These are phyloP conservation scores for Mycena amicta DNA, from an alignment of 768 basidiomycete genomes.

Conservation along the genomic window DNA sequence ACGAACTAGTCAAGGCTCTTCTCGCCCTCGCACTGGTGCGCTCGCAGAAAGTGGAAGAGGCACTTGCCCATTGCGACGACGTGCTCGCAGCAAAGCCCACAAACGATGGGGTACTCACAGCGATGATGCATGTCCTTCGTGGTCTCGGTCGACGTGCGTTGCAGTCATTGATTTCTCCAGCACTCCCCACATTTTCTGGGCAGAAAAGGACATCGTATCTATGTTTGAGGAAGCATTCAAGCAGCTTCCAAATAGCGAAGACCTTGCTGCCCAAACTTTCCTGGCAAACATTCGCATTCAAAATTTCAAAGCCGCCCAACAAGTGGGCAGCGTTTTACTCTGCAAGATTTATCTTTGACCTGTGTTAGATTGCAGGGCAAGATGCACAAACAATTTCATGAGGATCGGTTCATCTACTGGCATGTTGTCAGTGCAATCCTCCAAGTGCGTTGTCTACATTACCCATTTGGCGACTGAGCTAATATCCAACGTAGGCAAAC, in stretches of 20 bases:
- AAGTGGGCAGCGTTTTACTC: conserved; percentile 44
- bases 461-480: not conserved
- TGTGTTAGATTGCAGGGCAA: conserved; percentile 68
- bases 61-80: conserved; percentile 77
- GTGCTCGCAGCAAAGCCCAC: conserved; percentile 73
- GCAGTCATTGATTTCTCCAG: not conserved
- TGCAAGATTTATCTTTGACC: too few relatives aligned
- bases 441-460: conserved; percentile 51
- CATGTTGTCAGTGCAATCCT: conserved; percentile 77
- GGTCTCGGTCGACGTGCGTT: conserved; percentile 69
- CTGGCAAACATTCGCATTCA: conserved; percentile 79
- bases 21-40: conserved; percentile 86
- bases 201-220: conserved; percentile 75
- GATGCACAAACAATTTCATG: conserved; percentile 83
- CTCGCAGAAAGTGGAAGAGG: conserved; percentile 84
- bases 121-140: conserved; percentile 83
- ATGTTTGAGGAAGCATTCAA: conserved; percentile 90
- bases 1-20: conserved; percentile 75
- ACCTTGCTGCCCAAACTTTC: conserved; percentile 82
- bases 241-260: conserved; percentile 78
- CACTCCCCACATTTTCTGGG: conserved; percentile 5
- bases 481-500: conserved; percentile 53
- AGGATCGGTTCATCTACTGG: conserved; percentile 84
- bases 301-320: conserved; percentile 87
- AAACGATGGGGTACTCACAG: conserved; percentile 72